Percentiles rank a stretch among this genome's conserved stretches.
Conservation (phyloP, 2,329 filamentous ascomycete genomes). For the Nothophaeocryptopus gaeumannii region DNA sequence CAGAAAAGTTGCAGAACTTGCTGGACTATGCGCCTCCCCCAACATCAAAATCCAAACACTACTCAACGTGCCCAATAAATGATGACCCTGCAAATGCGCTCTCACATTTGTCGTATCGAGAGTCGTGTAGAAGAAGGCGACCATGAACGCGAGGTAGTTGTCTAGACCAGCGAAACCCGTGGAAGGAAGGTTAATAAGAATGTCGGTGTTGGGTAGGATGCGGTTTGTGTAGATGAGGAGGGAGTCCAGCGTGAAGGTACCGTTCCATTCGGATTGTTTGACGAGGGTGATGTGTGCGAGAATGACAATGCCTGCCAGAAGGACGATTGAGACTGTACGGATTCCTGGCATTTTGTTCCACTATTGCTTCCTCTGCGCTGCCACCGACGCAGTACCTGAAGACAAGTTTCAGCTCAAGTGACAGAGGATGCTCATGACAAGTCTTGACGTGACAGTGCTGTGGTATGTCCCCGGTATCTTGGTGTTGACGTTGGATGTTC, state of each 20-base stretch:
- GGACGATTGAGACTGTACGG: not conserved
- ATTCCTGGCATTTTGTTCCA: too few relatives aligned
- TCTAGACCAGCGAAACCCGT: slow-evolving; percentile 19
- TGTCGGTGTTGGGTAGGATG: slow-evolving; percentile 21
- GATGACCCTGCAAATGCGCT: slow-evolving; percentile 22
- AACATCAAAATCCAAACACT: slow-evolving; percentile 25
- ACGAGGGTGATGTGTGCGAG: slow-evolving; percentile 16
- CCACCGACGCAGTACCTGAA: too few relatives aligned
- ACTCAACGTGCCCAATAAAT: slow-evolving; percentile 21
- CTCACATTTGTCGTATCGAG: slow-evolving; percentile 21
- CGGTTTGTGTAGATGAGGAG: slow-evolving; percentile 18
- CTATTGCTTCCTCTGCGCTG: too few relatives aligned
- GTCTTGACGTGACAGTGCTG: too few relatives aligned
- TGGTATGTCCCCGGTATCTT: too few relatives aligned
- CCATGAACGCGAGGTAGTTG: slow-evolving; percentile 27
- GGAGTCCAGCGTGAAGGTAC: slow-evolving; percentile 15
- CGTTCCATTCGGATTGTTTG: slow-evolving; percentile 24
- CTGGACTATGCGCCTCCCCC: slow-evolving; percentile 18
- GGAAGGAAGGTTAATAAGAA: slow-evolving; percentile 19
- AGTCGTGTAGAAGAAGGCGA: slow-evolving; percentile 21
- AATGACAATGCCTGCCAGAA: slow-evolving; percentile 10
- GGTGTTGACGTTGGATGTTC: too few relatives aligned
- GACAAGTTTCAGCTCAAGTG: too few relatives aligned
- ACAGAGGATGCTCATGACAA: too few relatives aligned
- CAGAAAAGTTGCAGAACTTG: slow-evolving; percentile 8